These are phyloP conservation scores for Aureobasidium sp. DNA, from an alignment of 2,329 filamentous ascomycete genomes.

Conservation along the genomic window DNA sequence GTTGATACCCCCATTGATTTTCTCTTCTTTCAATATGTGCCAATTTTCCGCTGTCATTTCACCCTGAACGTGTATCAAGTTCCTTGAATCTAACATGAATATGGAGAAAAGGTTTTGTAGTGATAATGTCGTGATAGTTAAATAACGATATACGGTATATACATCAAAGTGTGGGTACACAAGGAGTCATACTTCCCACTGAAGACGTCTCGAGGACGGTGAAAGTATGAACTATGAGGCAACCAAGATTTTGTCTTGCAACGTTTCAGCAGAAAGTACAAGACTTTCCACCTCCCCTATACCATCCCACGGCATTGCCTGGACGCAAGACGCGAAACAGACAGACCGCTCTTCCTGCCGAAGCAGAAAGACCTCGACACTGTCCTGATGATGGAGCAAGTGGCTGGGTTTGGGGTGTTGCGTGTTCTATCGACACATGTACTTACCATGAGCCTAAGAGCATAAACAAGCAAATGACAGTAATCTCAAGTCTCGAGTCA, in stretches of 20 bases:
- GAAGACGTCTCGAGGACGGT: slow-evolving; percentile 11
- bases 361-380: slow-evolving; percentile 11
- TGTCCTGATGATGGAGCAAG: slow-evolving; percentile 8
- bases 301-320: slow-evolving; percentile 15
- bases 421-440: neutral
- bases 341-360: slow-evolving; percentile 13
- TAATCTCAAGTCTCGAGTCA: neutral
- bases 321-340: slow-evolving; percentile 16
- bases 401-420: slow-evolving; percentile 15
- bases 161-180: slow-evolving; percentile 8
- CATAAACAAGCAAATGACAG: neutral
- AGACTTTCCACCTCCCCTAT: slow-evolving; percentile 6
- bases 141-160: neutral
- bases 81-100: neutral
- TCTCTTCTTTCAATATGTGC: neutral
- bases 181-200: slow-evolving; percentile 15
- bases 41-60: neutral
- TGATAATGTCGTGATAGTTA: no score
- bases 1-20: slow-evolving; percentile 1
- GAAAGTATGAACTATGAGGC: slow-evolving; percentile 16
- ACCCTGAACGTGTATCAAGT: no score
- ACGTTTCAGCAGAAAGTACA: slow-evolving; percentile 9
- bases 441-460: neutral
- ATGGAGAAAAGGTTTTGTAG: no score
- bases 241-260: slow-evolving; percentile 13